phyloP scores from a whole-genome alignment of 1,284 basidiomycete genomes.

The Neonothopanus nambi region DNA sequence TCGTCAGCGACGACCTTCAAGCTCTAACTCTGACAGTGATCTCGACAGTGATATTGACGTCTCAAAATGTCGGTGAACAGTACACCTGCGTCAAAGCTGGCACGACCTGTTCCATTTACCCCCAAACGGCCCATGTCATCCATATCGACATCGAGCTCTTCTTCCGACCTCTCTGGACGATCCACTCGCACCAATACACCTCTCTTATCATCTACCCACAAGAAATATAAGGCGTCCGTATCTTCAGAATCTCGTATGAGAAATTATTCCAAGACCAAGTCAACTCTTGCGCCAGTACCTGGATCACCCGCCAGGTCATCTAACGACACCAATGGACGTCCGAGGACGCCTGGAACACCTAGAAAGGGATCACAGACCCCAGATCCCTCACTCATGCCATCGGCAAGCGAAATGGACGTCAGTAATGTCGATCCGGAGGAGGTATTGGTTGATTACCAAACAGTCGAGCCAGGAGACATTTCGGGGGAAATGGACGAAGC shows the following conservation, averaged over 20 bases:
- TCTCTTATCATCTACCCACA: constrained; percentile 52
- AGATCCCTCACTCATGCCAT: constrained; percentile 44
- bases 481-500: constrained; percentile 65
- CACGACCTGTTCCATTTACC: constrained; percentile 45
- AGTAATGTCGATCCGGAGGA: constrained; percentile 75
- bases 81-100: constrained; percentile 31
- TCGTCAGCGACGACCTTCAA: not conserved
- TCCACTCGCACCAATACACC: constrained; percentile 1
- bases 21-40: not conserved
- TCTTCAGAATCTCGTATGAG: constrained; percentile 59
- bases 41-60: too few relatives aligned
- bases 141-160: constrained; percentile 29
- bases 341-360: constrained; percentile 57
- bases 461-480: constrained; percentile 65
- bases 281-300: constrained; percentile 46
- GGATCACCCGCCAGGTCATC: constrained; percentile 51
- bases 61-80: constrained; percentile 25
- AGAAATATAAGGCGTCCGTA: constrained; percentile 67
- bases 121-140: constrained; percentile 53
- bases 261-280: constrained; percentile 34
- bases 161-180: constrained; percentile 30
- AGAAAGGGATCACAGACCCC: constrained; percentile 39
- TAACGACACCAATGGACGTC: constrained; percentile 37
- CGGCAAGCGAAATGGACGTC: constrained; percentile 71
- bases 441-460: constrained; percentile 71